phyloP scores from a whole-genome alignment of 2,329 filamentous ascomycete genomes.

The Pseudocercospora cruenta region DNA sequence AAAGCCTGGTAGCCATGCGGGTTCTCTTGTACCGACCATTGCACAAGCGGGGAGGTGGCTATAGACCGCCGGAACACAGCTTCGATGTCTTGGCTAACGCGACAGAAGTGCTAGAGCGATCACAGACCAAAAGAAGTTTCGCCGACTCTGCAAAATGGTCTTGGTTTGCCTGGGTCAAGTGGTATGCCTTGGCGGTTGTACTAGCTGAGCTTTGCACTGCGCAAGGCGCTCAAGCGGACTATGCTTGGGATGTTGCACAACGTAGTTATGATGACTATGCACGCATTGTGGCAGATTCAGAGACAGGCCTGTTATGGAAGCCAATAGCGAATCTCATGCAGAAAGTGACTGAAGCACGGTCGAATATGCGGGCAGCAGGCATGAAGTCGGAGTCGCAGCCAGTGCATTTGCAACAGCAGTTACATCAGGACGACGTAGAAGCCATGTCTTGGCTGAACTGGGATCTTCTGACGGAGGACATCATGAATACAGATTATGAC shows the following conservation, averaged over 20 bases:
- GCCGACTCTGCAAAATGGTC: slow-evolving; percentile 13
- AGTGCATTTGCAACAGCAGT: no score
- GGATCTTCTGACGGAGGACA: slow-evolving; percentile 10
- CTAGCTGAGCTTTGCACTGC: slow-evolving; percentile 17
- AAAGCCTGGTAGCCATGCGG: slow-evolving; percentile 13
- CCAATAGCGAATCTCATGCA: slow-evolving; percentile 16
- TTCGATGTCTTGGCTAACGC: slow-evolving; percentile 11
- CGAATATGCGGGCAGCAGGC: no score
- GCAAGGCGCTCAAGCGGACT: neutral
- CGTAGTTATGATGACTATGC: slow-evolving; percentile 19
- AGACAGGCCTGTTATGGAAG: slow-evolving; percentile 20
- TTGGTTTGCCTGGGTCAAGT: slow-evolving; percentile 22
- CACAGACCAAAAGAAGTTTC: slow-evolving; percentile 10
- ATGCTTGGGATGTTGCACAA: slow-evolving; percentile 15
- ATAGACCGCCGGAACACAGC: neutral
- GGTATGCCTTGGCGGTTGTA: slow-evolving; percentile 22
- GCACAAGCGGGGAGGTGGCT: slow-evolving; percentile 1
- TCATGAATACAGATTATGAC: neutral
- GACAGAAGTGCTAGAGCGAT: slow-evolving; percentile 19
- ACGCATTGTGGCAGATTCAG: slow-evolving; percentile 15
- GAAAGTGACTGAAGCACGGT: slow-evolving; percentile 1
- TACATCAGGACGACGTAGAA: neutral
- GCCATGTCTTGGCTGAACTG: slow-evolving; percentile 15
- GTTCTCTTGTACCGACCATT: slow-evolving; percentile 16
- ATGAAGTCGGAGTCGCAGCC: no score